Percentiles rank a stretch among this genome's conserved stretches.
phyloP scores from a whole-genome alignment of 2,329 filamentous ascomycete species.

The Fusarium torreyae region DNA sequence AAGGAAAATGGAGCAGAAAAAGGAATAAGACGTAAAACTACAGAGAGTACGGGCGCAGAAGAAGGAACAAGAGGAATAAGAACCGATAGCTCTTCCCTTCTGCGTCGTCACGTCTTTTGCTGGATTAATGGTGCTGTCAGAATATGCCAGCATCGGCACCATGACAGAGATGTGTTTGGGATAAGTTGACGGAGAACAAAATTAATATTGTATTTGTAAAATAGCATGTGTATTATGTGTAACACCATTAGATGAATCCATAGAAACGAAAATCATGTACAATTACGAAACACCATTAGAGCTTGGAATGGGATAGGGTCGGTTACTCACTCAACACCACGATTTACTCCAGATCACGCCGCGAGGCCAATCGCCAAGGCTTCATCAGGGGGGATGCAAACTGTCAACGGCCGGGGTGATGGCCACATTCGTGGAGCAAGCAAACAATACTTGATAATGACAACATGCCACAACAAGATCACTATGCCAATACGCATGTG shows the following conservation, averaged over 20 bases:
- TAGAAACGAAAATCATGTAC: not conserved
- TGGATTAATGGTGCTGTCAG: not conserved
- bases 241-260: constrained; percentile 17
- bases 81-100: not conserved
- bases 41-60: not conserved
- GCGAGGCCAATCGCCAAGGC: not conserved
- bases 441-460: not conserved
- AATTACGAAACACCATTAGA: not conserved
- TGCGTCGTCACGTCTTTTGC: not conserved
- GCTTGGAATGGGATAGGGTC: not conserved
- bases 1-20: too few species aligned
- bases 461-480: too few species aligned
- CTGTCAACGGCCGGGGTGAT: not conserved
- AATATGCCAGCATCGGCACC: not conserved
- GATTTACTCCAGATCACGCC: not conserved
- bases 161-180: not conserved
- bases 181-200: not conserved
- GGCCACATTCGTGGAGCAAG: not conserved
- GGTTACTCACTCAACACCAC: not conserved
- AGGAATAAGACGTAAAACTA: not conserved
- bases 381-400: not conserved
- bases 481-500: not conserved
- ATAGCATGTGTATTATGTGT: constrained; percentile 34
- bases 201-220: constrained; percentile 14
- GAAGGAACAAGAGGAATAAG: not conserved